A percentile compares a stretch with the other conserved stretches of the same genome.
phyloP scores from a whole-genome alignment of 352 stramenopile species.

The Globisporangium barbulae region DNA sequence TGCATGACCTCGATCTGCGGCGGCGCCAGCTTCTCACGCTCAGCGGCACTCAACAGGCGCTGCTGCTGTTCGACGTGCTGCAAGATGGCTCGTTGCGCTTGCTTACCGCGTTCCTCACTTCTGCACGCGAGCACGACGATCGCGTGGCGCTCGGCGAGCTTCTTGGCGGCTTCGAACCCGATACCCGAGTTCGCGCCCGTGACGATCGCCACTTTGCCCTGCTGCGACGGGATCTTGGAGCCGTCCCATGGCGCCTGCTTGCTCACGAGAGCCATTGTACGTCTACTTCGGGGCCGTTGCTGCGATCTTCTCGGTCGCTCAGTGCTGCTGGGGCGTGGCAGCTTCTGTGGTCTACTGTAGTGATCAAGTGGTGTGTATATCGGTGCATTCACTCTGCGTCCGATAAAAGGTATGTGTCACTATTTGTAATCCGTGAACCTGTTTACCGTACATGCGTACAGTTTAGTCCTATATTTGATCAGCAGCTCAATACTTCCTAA shows the following conservation, averaged over 20 bases:
- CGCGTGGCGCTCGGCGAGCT: constrained; percentile 51
- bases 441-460: too few relatives aligned
- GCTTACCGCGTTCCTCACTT: constrained; percentile 29
- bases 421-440: too few relatives aligned
- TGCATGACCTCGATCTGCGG: constrained; percentile 20
- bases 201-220: constrained; percentile 69
- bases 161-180: constrained; percentile 66
- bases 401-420: too few relatives aligned
- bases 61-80: constrained; percentile 3
- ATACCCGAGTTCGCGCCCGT: constrained; percentile 85
- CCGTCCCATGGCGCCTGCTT: constrained; percentile 17
- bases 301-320: not conserved
- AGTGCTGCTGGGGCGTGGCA: not conserved
- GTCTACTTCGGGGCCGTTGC: too few relatives aligned
- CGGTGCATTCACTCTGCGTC: too few relatives aligned
- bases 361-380: not conserved
- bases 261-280: not conserved
- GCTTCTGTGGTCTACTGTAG: not conserved
- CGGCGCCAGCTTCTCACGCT: constrained; percentile 7
- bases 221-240: constrained; percentile 29
- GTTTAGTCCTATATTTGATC: too few relatives aligned
- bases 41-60: constrained; percentile 11
- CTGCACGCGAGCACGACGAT: constrained; percentile 80
- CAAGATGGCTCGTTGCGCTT: constrained; percentile 30
- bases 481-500: too few relatives aligned